phyloP scores from a whole-genome alignment of 2,329 filamentous ascomycete species.

The Penicillium sp. region DNA sequence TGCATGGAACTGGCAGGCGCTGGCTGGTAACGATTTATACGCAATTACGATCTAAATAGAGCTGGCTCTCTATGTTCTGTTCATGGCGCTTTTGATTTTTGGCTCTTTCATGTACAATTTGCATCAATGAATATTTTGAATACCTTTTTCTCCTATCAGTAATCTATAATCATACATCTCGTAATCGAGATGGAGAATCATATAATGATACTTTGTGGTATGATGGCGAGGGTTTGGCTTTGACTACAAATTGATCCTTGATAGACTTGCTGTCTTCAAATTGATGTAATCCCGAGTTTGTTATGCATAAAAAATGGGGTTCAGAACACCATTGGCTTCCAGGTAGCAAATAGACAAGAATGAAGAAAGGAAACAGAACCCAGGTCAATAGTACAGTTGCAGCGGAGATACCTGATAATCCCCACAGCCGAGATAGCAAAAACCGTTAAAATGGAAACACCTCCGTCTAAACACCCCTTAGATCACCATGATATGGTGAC shows the following conservation, averaged over 20 bases:
- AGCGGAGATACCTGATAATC: conserved; percentile 14
- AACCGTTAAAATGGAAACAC: conserved; percentile 12
- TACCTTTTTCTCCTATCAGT: neutral
- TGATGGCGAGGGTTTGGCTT: neutral
- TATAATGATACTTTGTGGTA: neutral
- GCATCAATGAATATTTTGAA: neutral
- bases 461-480: conserved; percentile 48
- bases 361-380: conserved; percentile 17
- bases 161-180: neutral
- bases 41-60: neutral
- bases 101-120: neutral
- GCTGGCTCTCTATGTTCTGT: neutral
- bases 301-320: conserved; percentile 24
- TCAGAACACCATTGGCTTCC: conserved; percentile 14
- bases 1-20: conserved; percentile 22
- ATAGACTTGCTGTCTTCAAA: neutral
- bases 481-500: conserved; percentile 61
- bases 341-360: conserved; percentile 19
- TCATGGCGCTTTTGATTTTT: neutral
- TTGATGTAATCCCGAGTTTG: conserved; percentile 20
- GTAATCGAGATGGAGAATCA: too few species aligned
- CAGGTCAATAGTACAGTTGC: conserved; percentile 33
- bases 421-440: conserved; percentile 11
- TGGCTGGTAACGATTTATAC: conserved; percentile 11
- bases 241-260: neutral